Conservation (phyloP, 2,329 filamentous ascomycete genomes). For the Penicillium janthinellum region DNA sequence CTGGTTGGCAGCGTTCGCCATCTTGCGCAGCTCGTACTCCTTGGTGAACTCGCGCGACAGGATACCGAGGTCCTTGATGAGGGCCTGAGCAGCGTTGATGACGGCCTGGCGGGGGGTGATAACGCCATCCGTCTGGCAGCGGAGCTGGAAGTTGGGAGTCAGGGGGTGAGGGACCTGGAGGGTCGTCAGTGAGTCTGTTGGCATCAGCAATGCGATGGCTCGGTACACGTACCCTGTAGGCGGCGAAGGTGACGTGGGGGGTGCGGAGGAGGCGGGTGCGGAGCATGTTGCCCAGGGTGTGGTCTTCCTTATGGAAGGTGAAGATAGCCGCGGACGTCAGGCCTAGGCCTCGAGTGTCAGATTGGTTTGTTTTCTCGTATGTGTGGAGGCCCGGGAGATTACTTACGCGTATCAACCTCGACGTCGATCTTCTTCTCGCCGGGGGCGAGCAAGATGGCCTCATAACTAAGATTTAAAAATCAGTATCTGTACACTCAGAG, state of each 20-base stretch:
- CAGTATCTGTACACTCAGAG: slow-evolving; percentile 2
- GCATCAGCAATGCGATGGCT: neutral
- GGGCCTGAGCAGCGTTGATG: slow-evolving; percentile 74
- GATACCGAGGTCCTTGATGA: slow-evolving; percentile 78
- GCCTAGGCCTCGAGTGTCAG: slow-evolving; percentile 54
- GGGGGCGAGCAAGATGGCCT: slow-evolving; percentile 83
- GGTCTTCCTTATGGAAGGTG: slow-evolving; percentile 93
- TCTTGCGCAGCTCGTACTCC: slow-evolving; percentile 86
- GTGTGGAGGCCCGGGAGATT: slow-evolving; percentile 1
- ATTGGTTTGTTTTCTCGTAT: neutral
- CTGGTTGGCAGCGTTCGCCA: slow-evolving; percentile 67
- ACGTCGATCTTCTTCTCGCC: slow-evolving; percentile 94
- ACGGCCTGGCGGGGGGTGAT: slow-evolving; percentile 89
- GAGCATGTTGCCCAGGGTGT: slow-evolving; percentile 90
- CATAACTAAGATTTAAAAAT: slow-evolving; percentile 65
- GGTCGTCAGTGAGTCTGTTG: slow-evolving; percentile 3
- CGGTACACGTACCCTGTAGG: slow-evolving; percentile 71
- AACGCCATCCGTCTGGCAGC: slow-evolving; percentile 87
- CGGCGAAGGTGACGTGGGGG: slow-evolving; percentile 82
- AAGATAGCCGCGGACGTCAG: slow-evolving; percentile 96
- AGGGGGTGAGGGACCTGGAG: slow-evolving; percentile 48
- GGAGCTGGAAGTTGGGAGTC: slow-evolving; percentile 64
- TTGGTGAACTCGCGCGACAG: slow-evolving; percentile 88
- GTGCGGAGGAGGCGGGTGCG: slow-evolving; percentile 82
- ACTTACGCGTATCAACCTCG: slow-evolving; percentile 83